Percentiles rank a stretch among this genome's conserved stretches.
Conservation (phyloP, 2,329 filamentous ascomycete genomes). For the Clonostachys byssicola region DNA sequence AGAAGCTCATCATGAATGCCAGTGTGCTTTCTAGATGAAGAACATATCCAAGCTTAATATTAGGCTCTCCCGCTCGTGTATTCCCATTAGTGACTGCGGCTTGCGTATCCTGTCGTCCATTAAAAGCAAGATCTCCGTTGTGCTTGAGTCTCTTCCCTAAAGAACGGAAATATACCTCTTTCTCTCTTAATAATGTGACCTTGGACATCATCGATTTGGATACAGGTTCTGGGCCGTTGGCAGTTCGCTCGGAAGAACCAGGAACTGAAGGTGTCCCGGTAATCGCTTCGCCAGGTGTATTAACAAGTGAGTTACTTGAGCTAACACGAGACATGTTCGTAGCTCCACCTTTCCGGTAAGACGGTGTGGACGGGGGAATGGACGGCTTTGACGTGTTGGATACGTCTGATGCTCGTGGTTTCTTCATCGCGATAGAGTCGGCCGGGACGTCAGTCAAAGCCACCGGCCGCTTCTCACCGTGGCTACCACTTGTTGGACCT, state of each 20-base stretch:
- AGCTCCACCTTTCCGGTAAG: constrained; percentile 35
- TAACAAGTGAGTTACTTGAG: constrained; percentile 46
- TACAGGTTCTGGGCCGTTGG: background rate
- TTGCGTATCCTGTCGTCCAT: constrained; percentile 8
- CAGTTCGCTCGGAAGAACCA: background rate
- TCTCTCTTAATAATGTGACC: constrained; percentile 18
- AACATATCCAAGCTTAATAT: constrained; percentile 33
- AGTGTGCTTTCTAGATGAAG: constrained; percentile 45
- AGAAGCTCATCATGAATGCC: constrained; percentile 50
- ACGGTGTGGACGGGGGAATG: constrained; percentile 45
- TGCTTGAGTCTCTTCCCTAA: constrained; percentile 51
- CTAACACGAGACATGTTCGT: constrained; percentile 48
- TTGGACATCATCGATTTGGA: background rate
- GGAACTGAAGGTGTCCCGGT: constrained; percentile 19
- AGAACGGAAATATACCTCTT: constrained; percentile 26
- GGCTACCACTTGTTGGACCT: constrained; percentile 16
- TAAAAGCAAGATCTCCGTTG: constrained; percentile 40
- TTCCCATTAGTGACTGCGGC: constrained; percentile 12
- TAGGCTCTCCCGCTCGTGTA: constrained; percentile 18
- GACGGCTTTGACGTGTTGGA: constrained; percentile 18
- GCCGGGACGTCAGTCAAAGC: constrained; percentile 21
- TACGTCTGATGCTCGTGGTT: constrained; percentile 36
- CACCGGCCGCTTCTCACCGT: constrained; percentile 39
- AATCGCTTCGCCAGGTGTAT: constrained; percentile 43
- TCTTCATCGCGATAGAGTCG: constrained; percentile 32